These are phyloP conservation scores for Neurospora sp. DNA, from an alignment of 2,329 filamentous ascomycete genomes.

Conservation along the genomic window DNA sequence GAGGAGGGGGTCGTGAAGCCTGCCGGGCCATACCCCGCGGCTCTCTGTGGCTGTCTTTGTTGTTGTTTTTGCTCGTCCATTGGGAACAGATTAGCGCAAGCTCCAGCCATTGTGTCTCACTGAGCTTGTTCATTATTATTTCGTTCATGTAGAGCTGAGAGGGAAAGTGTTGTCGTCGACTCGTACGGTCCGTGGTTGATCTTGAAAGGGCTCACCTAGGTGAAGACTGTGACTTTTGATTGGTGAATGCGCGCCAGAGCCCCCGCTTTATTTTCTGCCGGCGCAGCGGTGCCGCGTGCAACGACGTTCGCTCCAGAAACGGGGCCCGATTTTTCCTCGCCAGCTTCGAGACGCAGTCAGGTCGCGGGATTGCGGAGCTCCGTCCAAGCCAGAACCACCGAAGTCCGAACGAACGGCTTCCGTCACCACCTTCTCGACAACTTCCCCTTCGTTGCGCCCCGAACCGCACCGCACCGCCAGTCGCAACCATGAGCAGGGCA, in stretches of 20 bases:
- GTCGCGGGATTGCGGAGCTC: background rate
- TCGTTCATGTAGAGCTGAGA: background rate
- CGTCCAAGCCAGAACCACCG: background rate
- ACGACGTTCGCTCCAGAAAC: background rate
- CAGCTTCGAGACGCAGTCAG: background rate
- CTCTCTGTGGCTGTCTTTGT: background rate
- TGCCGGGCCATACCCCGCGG: background rate
- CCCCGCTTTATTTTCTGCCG: background rate
- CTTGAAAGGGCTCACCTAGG: background rate
- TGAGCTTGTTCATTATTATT: background rate
- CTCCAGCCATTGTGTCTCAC: background rate
- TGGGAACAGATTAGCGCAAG: background rate
- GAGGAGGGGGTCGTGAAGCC: background rate
- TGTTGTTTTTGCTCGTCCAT: background rate
- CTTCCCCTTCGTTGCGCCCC: background rate
- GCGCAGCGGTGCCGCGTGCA: background rate
- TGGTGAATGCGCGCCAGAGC: background rate
- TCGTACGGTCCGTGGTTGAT: background rate
- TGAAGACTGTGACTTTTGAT: background rate
- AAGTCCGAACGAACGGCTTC: background rate
- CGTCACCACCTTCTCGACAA: background rate
- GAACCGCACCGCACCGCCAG: background rate
- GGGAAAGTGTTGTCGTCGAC: background rate
- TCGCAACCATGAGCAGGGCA: constrained; percentile 42
- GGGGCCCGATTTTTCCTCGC: background rate